These are phyloP conservation scores for Xylaria bambusicola DNA, from an alignment of 495 filamentous ascomycete species.

Conservation along the genomic window DNA sequence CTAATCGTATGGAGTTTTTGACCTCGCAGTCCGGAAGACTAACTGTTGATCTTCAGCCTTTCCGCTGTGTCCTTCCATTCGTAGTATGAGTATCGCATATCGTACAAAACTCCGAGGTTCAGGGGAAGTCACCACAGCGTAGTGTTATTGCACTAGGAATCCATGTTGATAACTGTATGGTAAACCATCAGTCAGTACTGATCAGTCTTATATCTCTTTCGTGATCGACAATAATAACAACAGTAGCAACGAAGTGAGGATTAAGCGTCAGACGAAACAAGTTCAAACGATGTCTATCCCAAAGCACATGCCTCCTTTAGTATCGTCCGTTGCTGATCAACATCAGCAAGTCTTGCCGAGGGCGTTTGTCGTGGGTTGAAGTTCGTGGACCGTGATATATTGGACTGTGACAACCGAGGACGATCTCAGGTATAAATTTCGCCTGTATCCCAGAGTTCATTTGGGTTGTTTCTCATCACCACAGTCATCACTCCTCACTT, in stretches of 20 bases:
- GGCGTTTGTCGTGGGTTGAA: neutral
- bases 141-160: neutral
- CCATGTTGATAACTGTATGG: neutral
- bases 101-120: neutral
- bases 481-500: neutral
- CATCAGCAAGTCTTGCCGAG: neutral
- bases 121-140: neutral
- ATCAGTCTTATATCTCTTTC: neutral
- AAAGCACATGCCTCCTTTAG: constrained; percentile 8
- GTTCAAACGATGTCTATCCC: neutral
- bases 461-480: neutral
- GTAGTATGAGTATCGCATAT: constrained; percentile 8
- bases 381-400: neutral
- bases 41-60: constrained; percentile 2
- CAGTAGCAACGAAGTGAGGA: too few species aligned
- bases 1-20: neutral
- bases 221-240: neutral
- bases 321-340: constrained; percentile 6
- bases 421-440: neutral
- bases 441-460: neutral
- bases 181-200: neutral
- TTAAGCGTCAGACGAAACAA: neutral
- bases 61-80: constrained; percentile 7
- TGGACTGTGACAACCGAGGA: neutral
- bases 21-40: neutral